Evolutionary conservation across 305 asterid species (phyloP).

Genomic region (Solanum chacoense): DNA sequence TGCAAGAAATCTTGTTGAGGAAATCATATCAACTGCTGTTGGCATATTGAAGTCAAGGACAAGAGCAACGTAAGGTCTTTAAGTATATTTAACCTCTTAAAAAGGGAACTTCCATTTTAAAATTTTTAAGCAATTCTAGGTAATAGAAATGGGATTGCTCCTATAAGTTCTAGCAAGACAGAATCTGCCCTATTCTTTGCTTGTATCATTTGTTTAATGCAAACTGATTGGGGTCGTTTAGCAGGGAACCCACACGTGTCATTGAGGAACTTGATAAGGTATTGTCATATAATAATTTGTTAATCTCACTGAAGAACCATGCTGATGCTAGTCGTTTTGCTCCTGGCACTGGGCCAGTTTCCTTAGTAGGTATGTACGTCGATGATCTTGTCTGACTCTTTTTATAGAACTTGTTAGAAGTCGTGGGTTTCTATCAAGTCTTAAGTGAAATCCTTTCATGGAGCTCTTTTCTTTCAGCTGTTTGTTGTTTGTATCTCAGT

Average conservation of each 20-base stretch:
- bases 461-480: not conserved
- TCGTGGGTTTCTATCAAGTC: not conserved
- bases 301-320: constrained; percentile 62
- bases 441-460: not conserved
- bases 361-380: constrained; percentile 51
- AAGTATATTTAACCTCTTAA: not conserved
- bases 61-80: constrained; percentile 43
- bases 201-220: not conserved
- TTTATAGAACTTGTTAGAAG: not conserved
- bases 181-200: not conserved
- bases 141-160: not conserved
- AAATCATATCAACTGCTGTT: constrained; percentile 62
- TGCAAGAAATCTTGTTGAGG: constrained; percentile 79
- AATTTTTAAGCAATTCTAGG: not conserved
- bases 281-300: constrained; percentile 60
- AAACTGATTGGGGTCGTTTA: not conserved
- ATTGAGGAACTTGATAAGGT: constrained; percentile 77
- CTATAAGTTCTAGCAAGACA: not conserved
- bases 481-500: constrained; percentile 1
- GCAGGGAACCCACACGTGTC: constrained; percentile 43
- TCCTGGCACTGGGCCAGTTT: constrained; percentile 72
- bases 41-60: constrained; percentile 63
- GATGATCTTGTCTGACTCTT: not conserved
- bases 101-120: not conserved
- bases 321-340: constrained; percentile 79